Evolutionary conservation across 305 asterid genomes (phyloP), one percentile per base, ranked within the genome.

Genomic region (Fraxinus xanthoxyloides): DNA sequence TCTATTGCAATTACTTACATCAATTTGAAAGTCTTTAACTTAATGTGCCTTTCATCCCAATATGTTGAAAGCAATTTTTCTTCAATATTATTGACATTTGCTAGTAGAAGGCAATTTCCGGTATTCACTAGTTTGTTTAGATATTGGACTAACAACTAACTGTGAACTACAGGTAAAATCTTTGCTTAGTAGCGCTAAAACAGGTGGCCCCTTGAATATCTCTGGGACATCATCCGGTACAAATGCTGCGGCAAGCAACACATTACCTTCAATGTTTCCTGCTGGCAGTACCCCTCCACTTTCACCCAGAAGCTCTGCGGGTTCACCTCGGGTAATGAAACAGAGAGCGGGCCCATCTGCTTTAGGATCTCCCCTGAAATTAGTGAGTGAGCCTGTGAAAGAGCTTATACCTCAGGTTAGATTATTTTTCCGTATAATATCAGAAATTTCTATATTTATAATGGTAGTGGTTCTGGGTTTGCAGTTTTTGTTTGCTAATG

Each of bases 261-360:
- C 97, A 63, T 81, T 97, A 85, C 99, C 98, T 82, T 94, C 99
- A 24, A 94, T 94, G 97, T 97, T 97, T 89, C 92, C 99, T 72
- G 97, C 98, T 85, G 98, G 98, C 72, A 97, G 98, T 87, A 93
- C 99, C 2, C 99, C 99, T 31, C 99, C 99, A 72, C 99, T 97
- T 84, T 97, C 98, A 65, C 97, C 97, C 5, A 89, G 98, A 90
- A 94, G 97, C 82, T 88, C 89, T 76, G 84, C 86, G 48, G 86
- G 90, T 54, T 88, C 89, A 3, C 91, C 91, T 15, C 89, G 91
- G 80, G 81, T 81, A 2, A 32, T 75, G 74, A 89, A 85, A 85
- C 91, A 83, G 19, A 87, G 90, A 85, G 80, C 89, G 28, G 90
- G 90, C 36, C 90, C 91, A 65, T 87, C 90, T 48, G 80, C 79